Evolutionary conservation across 2,329 filamentous ascomycete species (phyloP), one percentile per base, ranked within the genome.

Genomic region (Fusarium brevicatenulatum): DNA sequence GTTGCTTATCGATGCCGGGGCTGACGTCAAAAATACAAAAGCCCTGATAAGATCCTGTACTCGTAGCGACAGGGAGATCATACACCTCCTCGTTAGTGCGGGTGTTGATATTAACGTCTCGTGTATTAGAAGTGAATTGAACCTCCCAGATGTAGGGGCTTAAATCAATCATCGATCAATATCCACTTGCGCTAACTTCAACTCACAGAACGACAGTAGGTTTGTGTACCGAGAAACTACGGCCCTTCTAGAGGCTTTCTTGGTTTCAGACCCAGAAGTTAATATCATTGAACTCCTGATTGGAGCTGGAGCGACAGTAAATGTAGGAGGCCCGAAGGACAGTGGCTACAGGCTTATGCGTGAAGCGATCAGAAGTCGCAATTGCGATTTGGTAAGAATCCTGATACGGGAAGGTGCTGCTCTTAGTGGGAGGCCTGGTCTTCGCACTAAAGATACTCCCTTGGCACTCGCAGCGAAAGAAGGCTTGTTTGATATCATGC

Each of bases 11-110:
- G 12, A 21, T 1, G 25, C 18, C 5, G 44, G 44, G 12, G 44
- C 18, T 9, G 4, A 44, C 0, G 10, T 8, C 0, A 8, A 5
- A 8, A 1, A 23, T 28, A 13, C 23, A 0, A 0, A 13, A 0
- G 8, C 10, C 7, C 13, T 55, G 7, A 15, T 13, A 5, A 19
- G 0, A 9, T 25, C 52, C 23, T 55, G 25, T n/a, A 5, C 7
- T 19, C 16, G 19, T n/a, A 37, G 52, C 10, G 19, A 42, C 3
- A 25, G 2, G 7, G 37, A 55, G 10, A 10, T 23, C 8, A 16
- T 32, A 16, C 15, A 19, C 1, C 21, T 55, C 5, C 52, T 55
- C 10, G 37, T 55, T 7, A 5, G 5, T 0, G 37, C 52, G 8
- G 42, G n/a, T 9, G n/a, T 4, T 23, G n/a, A 23, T 12, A 3